Conservation (phyloP, 2,329 filamentous ascomycete species). For the Lecanicillium sp. region DNA sequence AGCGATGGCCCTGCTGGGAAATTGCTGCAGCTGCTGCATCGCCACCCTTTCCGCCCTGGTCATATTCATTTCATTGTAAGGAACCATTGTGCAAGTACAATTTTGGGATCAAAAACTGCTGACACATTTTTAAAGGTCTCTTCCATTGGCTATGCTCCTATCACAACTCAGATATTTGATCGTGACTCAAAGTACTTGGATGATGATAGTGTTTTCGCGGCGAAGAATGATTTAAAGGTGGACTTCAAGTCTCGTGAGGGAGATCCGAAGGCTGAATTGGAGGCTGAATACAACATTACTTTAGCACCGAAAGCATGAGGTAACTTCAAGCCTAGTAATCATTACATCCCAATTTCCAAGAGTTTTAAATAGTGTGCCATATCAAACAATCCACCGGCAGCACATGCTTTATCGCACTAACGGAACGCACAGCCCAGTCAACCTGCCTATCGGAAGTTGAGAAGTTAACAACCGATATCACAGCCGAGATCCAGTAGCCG, state of each 20-base stretch:
- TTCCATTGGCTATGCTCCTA: slow-evolving; percentile 48
- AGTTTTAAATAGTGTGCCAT: too few species aligned
- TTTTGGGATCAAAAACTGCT: neutral
- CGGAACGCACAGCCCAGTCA: too few species aligned
- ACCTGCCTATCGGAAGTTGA: too few species aligned
- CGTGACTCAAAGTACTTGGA: slow-evolving; percentile 48
- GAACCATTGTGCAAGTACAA: neutral
- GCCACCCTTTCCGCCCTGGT: slow-evolving; percentile 44
- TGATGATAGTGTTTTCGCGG: slow-evolving; percentile 38
- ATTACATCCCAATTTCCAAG: too few species aligned
- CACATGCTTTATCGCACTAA: too few species aligned
- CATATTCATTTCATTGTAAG: slow-evolving; percentile 45
- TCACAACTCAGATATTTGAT: slow-evolving; percentile 65
- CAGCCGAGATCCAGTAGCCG: too few species aligned
- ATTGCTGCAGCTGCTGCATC: slow-evolving; percentile 38
- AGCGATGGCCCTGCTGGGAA: slow-evolving; percentile 37
- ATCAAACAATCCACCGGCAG: too few species aligned
- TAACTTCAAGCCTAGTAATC: too few species aligned
- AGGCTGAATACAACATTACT: slow-evolving; percentile 50
- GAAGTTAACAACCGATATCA: too few species aligned
- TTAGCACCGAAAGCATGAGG: slow-evolving; percentile 21
- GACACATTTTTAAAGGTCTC: slow-evolving; percentile 22
- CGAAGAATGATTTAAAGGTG: slow-evolving; percentile 35
- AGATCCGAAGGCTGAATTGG: slow-evolving; percentile 38
- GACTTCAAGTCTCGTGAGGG: slow-evolving; percentile 22